Percentiles rank a stretch among this genome's conserved stretches.
These are phyloP conservation scores for Gracilaria domingensis DNA, from an alignment of 23 red algal genomes.

Conservation along the genomic window DNA sequence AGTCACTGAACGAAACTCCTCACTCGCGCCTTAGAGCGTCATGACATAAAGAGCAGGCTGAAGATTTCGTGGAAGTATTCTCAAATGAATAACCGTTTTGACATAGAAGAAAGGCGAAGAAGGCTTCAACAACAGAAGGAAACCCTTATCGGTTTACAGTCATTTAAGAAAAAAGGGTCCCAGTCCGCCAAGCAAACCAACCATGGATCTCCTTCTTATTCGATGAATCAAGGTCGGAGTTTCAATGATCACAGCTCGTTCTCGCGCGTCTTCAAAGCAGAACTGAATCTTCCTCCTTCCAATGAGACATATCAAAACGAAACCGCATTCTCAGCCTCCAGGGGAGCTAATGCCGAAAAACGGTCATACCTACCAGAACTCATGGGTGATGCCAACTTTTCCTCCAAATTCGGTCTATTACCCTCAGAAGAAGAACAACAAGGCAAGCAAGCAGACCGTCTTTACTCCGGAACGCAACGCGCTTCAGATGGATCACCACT, in stretches of 20 bases:
- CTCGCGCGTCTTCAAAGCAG: slow-evolving; percentile 2
- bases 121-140: slow-evolving; percentile 15
- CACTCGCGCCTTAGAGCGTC: background rate
- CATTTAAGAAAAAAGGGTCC: background rate
- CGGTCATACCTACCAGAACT: slow-evolving; percentile 4
- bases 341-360: background rate
- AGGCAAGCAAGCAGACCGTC: background rate
- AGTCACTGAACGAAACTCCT: background rate
- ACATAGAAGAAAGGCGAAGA: slow-evolving; percentile 27
- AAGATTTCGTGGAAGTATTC: background rate
- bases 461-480: background rate
- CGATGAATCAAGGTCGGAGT: background rate
- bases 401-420: slow-evolving; percentile 11
- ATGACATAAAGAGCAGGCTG: slow-evolving; percentile 14
- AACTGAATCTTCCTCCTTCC: slow-evolving; percentile 24
- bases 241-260: background rate
- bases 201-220: background rate
- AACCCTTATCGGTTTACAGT: slow-evolving; percentile 13
- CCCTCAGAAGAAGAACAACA: background rate
- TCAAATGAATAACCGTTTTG: slow-evolving; percentile 1
- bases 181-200: background rate
- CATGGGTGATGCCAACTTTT: slow-evolving; percentile 17
- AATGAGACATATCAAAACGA: background rate
- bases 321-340: background rate
- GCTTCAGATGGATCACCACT: slow-evolving; percentile 33